Evolutionary conservation across 768 basidiomycete genomes (phyloP).

Genomic region (Auricularia cornea): DNA sequence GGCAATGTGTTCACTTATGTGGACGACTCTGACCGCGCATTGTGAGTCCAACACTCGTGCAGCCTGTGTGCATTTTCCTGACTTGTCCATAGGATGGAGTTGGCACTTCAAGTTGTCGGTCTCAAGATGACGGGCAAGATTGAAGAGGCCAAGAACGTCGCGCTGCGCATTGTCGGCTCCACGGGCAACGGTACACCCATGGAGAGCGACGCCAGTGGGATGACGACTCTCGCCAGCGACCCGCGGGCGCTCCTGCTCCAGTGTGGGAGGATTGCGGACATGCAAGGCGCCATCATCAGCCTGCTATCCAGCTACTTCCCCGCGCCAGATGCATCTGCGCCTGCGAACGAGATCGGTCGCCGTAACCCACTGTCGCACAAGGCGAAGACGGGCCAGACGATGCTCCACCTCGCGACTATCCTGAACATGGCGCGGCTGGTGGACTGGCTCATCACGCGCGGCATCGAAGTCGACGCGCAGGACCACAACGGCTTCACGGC

Average conservation of each 20-base stretch:
- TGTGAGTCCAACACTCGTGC: conserved; percentile 44
- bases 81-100: conserved; percentile 64
- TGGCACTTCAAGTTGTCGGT: conserved; percentile 90
- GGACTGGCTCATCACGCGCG: conserved; percentile 59
- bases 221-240: conserved; percentile 49
- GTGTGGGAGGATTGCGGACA: conserved; percentile 47
- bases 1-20: conserved; percentile 80
- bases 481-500: conserved; percentile 90
- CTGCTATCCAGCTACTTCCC: conserved; percentile 70
- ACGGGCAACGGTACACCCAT: conserved; percentile 33
- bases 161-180: conserved; percentile 83
- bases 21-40: conserved; percentile 79
- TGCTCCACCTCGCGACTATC: conserved; percentile 81
- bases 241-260: conserved; percentile 48
- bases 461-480: conserved; percentile 71
- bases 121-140: conserved; percentile 95
- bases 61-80: conserved; percentile 10
- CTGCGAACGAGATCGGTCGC: conserved; percentile 36
- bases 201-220: conserved; percentile 26
- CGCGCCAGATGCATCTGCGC: conserved; percentile 39
- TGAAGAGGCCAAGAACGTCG: conserved; percentile 87
- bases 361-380: conserved; percentile 61
- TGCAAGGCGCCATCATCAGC: conserved; percentile 70
- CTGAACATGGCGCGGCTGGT: conserved; percentile 67
- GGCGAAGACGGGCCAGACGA: conserved; percentile 64